Evolutionary conservation across 192 early-diverging fungal genomes (phyloP).

Genomic region (Backusella liffmaniae): DNA sequence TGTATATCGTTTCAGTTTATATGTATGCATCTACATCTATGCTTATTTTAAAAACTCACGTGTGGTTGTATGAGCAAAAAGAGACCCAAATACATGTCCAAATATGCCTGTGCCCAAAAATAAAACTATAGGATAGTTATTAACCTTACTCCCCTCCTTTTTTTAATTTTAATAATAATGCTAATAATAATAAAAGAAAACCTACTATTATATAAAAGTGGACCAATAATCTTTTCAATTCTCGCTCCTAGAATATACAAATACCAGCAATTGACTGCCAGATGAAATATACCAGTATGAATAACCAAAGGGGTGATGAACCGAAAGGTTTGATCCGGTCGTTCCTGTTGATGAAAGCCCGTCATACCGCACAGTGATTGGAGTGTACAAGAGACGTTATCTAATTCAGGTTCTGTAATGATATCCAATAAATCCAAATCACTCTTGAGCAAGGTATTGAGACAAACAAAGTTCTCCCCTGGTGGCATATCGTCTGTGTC

Average conservation of each 20-base stretch:
- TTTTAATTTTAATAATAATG: background rate
- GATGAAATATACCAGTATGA: slow-evolving; percentile 79
- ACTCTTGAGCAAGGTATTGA: background rate
- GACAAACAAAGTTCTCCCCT: background rate
- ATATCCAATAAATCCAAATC: background rate
- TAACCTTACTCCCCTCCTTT: background rate
- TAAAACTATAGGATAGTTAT: background rate
- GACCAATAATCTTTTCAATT: slow-evolving; percentile 75
- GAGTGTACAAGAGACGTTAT: slow-evolving; percentile 46
- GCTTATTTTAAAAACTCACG: slow-evolving; percentile 30
- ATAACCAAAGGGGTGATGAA: slow-evolving; percentile 79
- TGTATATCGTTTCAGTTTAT: background rate
- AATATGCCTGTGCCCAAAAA: slow-evolving; percentile 61
- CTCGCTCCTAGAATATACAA: slow-evolving; percentile 67
- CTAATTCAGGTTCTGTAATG: background rate
- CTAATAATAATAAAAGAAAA: slow-evolving; percentile 39
- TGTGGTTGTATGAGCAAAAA: slow-evolving; percentile 46
- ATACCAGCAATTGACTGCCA: slow-evolving; percentile 67
- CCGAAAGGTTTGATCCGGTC: slow-evolving; percentile 75
- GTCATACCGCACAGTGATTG: slow-evolving; percentile 60
- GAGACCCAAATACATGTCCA: slow-evolving; percentile 81
- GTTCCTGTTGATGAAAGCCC: slow-evolving; percentile 37
- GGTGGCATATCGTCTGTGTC: slow-evolving; percentile 16
- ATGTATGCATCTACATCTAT: background rate
- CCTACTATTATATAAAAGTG: slow-evolving; percentile 55